Conservation (phyloP, 768 basidiomycete genomes). For the Lentinula edodes region DNA sequence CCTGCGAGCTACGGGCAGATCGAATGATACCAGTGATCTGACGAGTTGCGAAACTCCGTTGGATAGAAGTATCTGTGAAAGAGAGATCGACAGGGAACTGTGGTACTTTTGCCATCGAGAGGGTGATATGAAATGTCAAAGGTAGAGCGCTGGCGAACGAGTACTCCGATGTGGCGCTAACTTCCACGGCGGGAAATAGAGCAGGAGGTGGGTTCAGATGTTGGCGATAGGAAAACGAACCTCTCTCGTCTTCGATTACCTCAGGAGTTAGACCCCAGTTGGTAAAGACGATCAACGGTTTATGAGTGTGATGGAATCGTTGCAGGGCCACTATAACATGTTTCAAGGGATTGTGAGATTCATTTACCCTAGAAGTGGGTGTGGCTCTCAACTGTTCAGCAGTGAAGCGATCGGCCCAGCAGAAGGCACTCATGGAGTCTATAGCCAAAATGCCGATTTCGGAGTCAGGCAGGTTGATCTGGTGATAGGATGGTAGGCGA, state of each 20-base stretch:
- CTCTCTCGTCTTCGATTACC: background rate
- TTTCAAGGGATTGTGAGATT: slow-evolving; percentile 28
- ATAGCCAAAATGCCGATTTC: slow-evolving; percentile 65
- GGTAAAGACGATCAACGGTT: slow-evolving; percentile 48
- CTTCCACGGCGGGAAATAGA: background rate
- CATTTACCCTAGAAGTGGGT: slow-evolving; percentile 8
- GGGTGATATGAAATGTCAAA: slow-evolving; percentile 19
- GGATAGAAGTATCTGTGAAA: slow-evolving; percentile 11
- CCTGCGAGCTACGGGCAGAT: background rate
- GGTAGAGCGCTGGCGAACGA: slow-evolving; percentile 8
- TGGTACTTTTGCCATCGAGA: slow-evolving; percentile 8
- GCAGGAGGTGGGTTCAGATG: slow-evolving; percentile 45
- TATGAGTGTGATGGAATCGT: slow-evolving; percentile 40
- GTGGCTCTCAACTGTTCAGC: slow-evolving; percentile 44
- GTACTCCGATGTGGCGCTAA: background rate
- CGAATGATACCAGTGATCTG: background rate
- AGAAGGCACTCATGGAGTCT: slow-evolving; percentile 72
- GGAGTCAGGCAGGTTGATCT: slow-evolving; percentile 36
- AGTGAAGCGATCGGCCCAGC: slow-evolving; percentile 72
- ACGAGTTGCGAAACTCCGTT: slow-evolving; percentile 15
- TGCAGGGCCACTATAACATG: slow-evolving; percentile 46
- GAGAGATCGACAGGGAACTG: slow-evolving; percentile 7
- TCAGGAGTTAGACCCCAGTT: slow-evolving; percentile 51
- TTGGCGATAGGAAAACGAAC: slow-evolving; percentile 34
- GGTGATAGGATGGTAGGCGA: slow-evolving; percentile 51